Evolutionary conservation across 2,329 filamentous ascomycete species (phyloP), one percentile per base, ranked within the genome.

Genomic region (Chaetomium strumarium): DNA sequence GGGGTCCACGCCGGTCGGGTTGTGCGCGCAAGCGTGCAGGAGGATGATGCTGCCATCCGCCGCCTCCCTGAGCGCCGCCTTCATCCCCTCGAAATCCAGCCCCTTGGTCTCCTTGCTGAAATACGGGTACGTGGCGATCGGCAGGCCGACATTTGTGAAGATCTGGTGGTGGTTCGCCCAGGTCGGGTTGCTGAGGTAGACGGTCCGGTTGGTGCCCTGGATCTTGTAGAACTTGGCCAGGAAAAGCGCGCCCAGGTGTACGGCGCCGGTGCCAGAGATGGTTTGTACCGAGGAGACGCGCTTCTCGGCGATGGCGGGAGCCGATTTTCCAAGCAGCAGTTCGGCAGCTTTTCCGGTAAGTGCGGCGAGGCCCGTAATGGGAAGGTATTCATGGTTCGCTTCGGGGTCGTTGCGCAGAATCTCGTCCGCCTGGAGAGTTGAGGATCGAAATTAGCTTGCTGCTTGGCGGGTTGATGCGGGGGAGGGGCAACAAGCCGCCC

Each of bases 141-240:
- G 75, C 30, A 97, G 77, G 63, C 81, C 79, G 66, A 96, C 90
- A 68, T 97, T 97, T 72, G 78, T 81, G 76, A 99, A 96, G 78
- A 99, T 96, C 72, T 97, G 93, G 75, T 95, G 85, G 83, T 99
- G 93, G 76, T 99, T 99, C 62, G 88, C 90, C 93, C 93, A 99
- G 57, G 93, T 99, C 49, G 93, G 93, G 70, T 87, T 88, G 65
- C 90, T 96, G 70, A 97, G 78, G 79, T 96, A 96, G 72, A 95
- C 82, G 55, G 84, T 82, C 61, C 81, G 85, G 73, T 79, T 82
- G 67, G 83, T 81, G 62, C 81, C 85, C 72, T 79, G 80, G 67
- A 80, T 78, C 66, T 77, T 76, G 79, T 89, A 96, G 82, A 97
- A 99, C 70, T 86, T 91, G 70, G 87, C 77, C 55, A 99, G 85